Evolutionary conservation across 805 yeast genomes (phyloP), one percentile per base, ranked within the genome.

Genomic region (Kodamaea leandrae): DNA sequence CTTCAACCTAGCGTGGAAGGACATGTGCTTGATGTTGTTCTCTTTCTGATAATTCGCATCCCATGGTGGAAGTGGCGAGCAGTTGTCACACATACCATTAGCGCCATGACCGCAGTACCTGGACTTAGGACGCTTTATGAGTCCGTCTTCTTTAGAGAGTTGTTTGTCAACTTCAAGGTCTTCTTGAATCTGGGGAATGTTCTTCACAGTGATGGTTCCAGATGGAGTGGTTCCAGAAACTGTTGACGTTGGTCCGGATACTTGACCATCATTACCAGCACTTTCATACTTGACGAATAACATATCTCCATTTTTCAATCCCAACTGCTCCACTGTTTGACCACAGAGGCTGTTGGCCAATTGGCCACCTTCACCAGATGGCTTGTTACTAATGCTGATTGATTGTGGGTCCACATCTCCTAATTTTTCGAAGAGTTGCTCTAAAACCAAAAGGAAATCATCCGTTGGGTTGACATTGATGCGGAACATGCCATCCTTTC

Each of bases 81-180:
- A 93, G 58, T 89, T 88, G 56, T 93, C 99, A 62, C 99, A 93
- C 98, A 93, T 93, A 2, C 98, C 99, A 52, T 83, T 83, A 27
- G 82, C 91, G 2, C 91, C 85, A 59, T 93, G 99, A 45, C 82
- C 77, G 62, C 99, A 91, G 46, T 89, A 66, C 2, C 60, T 52
- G 1, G 87, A 77, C 47, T 69, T 73, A 26, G 68, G 63, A 24
- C 99, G 74, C 20, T 72, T 62, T 42, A 93, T 87, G 41, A 84
- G 66, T 0, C 99, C 99, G 32, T 77, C 75, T 41, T 77, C 73
- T 20, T 68, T 70, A 37, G 83, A 90, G 24, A 90, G 68, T 8
- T 57, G 58, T 37, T 76, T 76, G 61, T 93, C 99, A 1, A 90
- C 74, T 0, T 76, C 65, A 24, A 81, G 64, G 57, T 39, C 43